Evolutionary conservation across 2,329 filamentous ascomycete species (phyloP).

Genomic region (Nemania serpens): DNA sequence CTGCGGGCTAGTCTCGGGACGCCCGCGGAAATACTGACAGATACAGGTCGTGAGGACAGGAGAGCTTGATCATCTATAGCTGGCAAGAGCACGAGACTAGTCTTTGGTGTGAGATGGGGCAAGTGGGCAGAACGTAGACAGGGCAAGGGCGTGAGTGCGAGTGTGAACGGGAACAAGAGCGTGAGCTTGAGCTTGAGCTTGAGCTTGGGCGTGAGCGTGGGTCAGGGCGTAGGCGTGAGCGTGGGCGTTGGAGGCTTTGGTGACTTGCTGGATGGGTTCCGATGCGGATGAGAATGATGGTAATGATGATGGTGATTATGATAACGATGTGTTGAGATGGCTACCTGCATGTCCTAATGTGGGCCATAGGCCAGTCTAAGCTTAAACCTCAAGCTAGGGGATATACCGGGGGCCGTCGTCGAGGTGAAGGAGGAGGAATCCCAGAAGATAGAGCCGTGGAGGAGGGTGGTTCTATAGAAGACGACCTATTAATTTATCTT

Average conservation of each 20-base stretch:
- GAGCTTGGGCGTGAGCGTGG: constrained; percentile 6
- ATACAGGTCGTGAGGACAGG: constrained; percentile 11
- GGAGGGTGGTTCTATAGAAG: not conserved
- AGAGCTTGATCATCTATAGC: not conserved
- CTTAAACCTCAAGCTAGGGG: constrained; percentile 26
- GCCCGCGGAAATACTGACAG: constrained; percentile 44
- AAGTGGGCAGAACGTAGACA: constrained; percentile 21
- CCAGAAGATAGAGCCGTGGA: not conserved
- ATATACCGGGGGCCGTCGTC: constrained; percentile 14
- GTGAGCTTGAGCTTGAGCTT: constrained; percentile 1
- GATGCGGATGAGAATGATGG: not conserved
- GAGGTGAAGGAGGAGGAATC: not conserved
- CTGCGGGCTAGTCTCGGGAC: constrained; percentile 47
- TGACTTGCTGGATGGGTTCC: constrained; percentile 29
- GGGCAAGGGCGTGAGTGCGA: not conserved
- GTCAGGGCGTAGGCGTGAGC: too few species aligned
- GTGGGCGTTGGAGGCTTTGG: constrained; percentile 23
- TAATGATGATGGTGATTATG: constrained; percentile 3
- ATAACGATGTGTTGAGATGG: constrained; percentile 28
- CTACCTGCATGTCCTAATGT: constrained; percentile 36
- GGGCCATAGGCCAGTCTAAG: constrained; percentile 22
- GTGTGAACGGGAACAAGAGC: not conserved
- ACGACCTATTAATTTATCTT: too few species aligned
- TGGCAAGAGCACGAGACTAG: not conserved
- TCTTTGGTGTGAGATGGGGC: constrained; percentile 9